phyloP scores from a whole-genome alignment of 345 rosid genomes.

The Turnera subulata region DNA sequence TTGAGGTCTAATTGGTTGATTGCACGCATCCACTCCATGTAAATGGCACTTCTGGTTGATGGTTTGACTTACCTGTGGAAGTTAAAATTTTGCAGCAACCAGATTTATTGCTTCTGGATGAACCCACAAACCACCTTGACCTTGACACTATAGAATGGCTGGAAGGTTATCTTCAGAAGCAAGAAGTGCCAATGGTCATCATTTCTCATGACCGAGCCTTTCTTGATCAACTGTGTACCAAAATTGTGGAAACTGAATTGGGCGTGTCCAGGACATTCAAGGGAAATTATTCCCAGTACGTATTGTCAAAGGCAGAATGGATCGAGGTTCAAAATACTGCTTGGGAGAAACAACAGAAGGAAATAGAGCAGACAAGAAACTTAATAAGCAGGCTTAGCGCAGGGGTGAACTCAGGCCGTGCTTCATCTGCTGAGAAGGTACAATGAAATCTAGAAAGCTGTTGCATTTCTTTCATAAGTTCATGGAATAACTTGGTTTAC shows the following conservation, averaged over 20 bases:
- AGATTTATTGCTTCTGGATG: constrained; percentile 88
- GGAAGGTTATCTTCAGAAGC: constrained; percentile 84
- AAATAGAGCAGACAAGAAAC: constrained; percentile 74
- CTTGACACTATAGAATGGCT: constrained; percentile 98
- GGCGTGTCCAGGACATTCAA: constrained; percentile 80
- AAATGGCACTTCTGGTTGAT: not conserved
- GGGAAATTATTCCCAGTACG: constrained; percentile 87
- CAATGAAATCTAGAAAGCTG: no score
- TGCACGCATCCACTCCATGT: no score
- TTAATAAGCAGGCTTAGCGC: constrained; percentile 73
- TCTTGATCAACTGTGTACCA: constrained; percentile 90
- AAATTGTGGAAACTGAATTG: constrained; percentile 95
- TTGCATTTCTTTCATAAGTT: no score
- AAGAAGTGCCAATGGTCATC: constrained; percentile 94
- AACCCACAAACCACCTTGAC: constrained; percentile 95
- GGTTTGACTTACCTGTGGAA: constrained; percentile 8
- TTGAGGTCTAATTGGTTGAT: no score
- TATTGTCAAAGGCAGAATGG: constrained; percentile 70
- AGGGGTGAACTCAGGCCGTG: constrained; percentile 89
- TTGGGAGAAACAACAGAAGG: constrained; percentile 92
- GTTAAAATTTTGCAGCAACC: constrained; percentile 56
- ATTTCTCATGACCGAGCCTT: constrained; percentile 96
- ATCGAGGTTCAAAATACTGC: constrained; percentile 69
- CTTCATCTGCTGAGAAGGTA: constrained; percentile 96
- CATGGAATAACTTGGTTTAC: no score